Evolutionary conservation across 139 green algal species (phyloP).

Genomic region (Tetradesmus lagerheimii): DNA sequence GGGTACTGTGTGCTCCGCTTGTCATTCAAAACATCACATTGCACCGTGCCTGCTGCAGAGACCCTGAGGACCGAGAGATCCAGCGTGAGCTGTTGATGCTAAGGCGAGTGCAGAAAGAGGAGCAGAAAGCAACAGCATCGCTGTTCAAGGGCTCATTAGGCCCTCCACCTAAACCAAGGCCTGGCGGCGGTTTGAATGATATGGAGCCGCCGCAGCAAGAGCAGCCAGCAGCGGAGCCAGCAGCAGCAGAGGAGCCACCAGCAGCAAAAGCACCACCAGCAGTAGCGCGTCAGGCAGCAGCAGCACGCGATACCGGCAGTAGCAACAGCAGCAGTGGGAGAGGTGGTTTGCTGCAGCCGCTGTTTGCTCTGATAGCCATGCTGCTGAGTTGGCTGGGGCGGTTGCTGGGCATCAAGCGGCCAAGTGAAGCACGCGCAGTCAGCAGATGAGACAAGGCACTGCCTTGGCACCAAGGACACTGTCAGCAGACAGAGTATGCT

Average conservation of each 20-base stretch:
- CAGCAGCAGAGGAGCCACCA: neutral
- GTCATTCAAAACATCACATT: no score
- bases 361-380: slow-evolving; percentile 17
- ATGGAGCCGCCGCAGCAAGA: neutral
- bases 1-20: no score
- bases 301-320: neutral
- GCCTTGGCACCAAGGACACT: no score
- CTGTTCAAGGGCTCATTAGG: slow-evolving; percentile 60
- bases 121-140: slow-evolving; percentile 44
- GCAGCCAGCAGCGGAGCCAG: neutral
- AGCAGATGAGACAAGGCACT: neutral
- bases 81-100: slow-evolving; percentile 52
- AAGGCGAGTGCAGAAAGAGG: slow-evolving; percentile 41
- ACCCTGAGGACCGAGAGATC: slow-evolving; percentile 47
- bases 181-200: neutral
- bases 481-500: no score
- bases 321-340: neutral
- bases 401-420: neutral
- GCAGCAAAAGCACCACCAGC: slow-evolving; percentile 8
- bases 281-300: neutral
- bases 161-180: slow-evolving; percentile 11
- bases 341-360: neutral
- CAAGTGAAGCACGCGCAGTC: neutral
- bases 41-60: slow-evolving; percentile 34
- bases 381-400: slow-evolving; percentile 17